Percentiles rank a stretch among this genome's conserved stretches.
Evolutionary conservation across 2,329 filamentous ascomycete genomes (phyloP).

Genomic region (Penicillium sp.): DNA sequence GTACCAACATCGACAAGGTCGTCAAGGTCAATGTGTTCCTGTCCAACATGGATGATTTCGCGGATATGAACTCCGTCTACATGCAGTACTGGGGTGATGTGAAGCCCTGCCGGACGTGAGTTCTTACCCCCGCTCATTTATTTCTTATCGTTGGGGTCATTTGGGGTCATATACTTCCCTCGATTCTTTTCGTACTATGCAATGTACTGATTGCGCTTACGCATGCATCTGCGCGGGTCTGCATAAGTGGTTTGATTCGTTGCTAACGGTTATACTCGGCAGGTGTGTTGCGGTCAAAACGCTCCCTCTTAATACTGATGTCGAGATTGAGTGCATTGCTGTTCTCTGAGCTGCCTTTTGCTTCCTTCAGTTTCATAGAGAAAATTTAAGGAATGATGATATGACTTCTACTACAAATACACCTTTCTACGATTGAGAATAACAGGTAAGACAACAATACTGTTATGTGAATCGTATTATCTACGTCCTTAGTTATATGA

Average conservation of each 20-base stretch:
- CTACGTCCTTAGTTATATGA: too few relatives aligned
- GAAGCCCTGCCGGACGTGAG: slow-evolving; percentile 57
- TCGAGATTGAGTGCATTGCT: slow-evolving; percentile 89
- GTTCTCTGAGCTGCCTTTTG: slow-evolving; percentile 43
- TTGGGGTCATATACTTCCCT: too few relatives aligned
- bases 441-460: too few relatives aligned
- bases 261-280: not conserved
- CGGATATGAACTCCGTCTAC: slow-evolving; percentile 80
- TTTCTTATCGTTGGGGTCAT: not conserved
- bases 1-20: slow-evolving; percentile 57
- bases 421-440: not conserved
- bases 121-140: not conserved
- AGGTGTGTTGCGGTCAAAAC: slow-evolving; percentile 82
- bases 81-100: slow-evolving; percentile 63
- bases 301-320: slow-evolving; percentile 78
- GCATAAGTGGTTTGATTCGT: not conserved
- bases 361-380: not conserved
- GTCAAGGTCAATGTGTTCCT: slow-evolving; percentile 68
- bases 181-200: not conserved
- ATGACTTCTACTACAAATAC: not conserved
- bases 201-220: not conserved
- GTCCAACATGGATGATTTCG: slow-evolving; percentile 63
- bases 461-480: too few relatives aligned
- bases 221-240: not conserved
- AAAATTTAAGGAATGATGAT: not conserved